Evolutionary conservation across 2,329 filamentous ascomycete species (phyloP), one percentile per base, ranked within the genome.

Genomic region (Hymenoscyphus occultus): DNA sequence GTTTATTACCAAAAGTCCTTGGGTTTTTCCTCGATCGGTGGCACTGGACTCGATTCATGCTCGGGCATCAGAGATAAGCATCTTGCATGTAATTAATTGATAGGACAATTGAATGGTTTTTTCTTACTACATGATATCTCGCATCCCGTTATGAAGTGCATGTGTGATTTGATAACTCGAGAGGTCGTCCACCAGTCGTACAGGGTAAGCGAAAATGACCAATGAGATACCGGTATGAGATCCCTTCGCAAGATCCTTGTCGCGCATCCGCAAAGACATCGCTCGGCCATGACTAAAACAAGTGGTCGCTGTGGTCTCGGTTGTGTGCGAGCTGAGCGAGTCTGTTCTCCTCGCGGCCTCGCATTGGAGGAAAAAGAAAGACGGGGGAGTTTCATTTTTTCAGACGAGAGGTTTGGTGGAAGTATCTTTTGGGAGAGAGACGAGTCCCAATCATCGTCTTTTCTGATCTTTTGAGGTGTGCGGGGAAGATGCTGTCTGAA

Each of bases 1-100:
- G n/a, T 16, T 60, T 45, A 56, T 60, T 51, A 60, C 42, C 56
- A 64, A 56, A 32, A 57, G 19, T 57, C 19, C 48, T 61, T 54
- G 19, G 48, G 19, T 45, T 35, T 35, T 12, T 59, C 14, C 39
- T 58, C 32, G 39, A 28, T 22, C 28, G 35, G 45, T 51, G 12
- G 45, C 19, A 51, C 9, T 51, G 45, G 19, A 51, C 22, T 51
- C 45, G 22, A 51, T 51, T 22, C 19, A 51, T 51, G 19, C 45
- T 51, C 14, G 19, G 22, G 7, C 45, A 22, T 35, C 35, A 35
- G 35, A 35, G 35, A 35, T 35, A 10, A 51, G 45, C n/a, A 51
- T 51, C 45, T 51, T 51, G 45, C 45, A 51, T 51, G 45, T 51
- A 51, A 28, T 51, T 51, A 51, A 28, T 51, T 51, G 45, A 51